Base-by-base conservation (phyloP, 352 stramenopile genomes). In the Globisporangium rhizosaccharum region DNA sequence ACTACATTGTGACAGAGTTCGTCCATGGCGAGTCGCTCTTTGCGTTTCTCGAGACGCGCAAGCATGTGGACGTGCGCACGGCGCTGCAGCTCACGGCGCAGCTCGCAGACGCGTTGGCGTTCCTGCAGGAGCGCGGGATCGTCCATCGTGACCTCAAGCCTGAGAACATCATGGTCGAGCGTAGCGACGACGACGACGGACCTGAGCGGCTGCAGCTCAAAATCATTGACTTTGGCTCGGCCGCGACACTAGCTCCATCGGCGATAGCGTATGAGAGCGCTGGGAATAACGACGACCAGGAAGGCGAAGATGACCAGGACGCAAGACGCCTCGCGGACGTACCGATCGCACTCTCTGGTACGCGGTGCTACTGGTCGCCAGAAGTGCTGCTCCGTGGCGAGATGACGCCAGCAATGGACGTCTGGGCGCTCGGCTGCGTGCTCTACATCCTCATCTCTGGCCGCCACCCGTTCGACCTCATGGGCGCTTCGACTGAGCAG, bases 91-190 rank as follows among this genome's bases (percentile, higher is more conserved):
- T 93, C 17, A 69, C 77, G 9, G 66, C 70, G 8, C 82, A 95
- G 47, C 59, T 95, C 17, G 75, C 79, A 9, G 79, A 75, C 33
- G 85, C 83, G 20, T 58, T 95, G 36, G 63, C 70, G 30, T 95
- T 93, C 57, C 76, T 96, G 54, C 66, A 88, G 46, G 45, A 70
- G 12, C 56, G 75, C 6, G 70, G 82, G 46, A 71, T 96, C 33
- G 68, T 92, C 36, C 88, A 96, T 56, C 79, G 87, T n/a, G 88
- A 96, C 59, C 67, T 96, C 17, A 96, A 96, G 59, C 88, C 88
- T 0, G 88, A 94, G 59, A 96, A 96, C 57, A 74, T 96, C 59
- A 88, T 96, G 73, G 59, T 95, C 44, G 39, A 37, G 8, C 50
- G n/a, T 14, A 50, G 59, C 25, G 18, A 39, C 14, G 60, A 66